Evolutionary conservation across 441 rosid species (phyloP), one percentile per base, ranked within the genome.

Genomic region (Viola pubescens): DNA sequence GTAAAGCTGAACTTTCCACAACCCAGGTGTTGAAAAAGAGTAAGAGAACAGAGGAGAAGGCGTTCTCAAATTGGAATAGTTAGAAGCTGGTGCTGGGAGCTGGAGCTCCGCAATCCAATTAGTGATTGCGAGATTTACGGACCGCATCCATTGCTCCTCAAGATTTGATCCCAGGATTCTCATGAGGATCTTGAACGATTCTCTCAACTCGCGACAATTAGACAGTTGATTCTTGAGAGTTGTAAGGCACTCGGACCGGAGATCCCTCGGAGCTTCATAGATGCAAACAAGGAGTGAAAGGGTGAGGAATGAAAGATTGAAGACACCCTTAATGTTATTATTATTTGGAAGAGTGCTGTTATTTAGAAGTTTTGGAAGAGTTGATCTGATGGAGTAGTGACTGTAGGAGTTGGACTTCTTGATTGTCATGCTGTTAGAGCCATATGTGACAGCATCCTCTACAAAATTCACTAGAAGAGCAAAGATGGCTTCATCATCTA

Each of bases 131-230:
- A 91, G 98, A 61, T 88, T 87, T 8, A 88, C 5, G 0, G 98
- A 81, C 55, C 94, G 73, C 88, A 88, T 88, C 96, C 98, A 88
- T 55, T 79, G 86, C 67, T 85, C 96, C 65, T 88, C 98, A 4
- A 91, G 69, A 59, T 88, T 91, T 1, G 91, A 77, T 12, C 96
- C 96, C 13, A 91, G 61, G 19, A 75, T 75, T 41, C 71, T 76
- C 95, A 88, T 77, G 4, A 91, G 91, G 59, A 59, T 41, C 70
- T 81, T 85, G 4, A 88, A 77, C 0, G 89, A 89, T 40, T 65
- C 73, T 56, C 87, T 77, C 54, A 72, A 62, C 9, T 63, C 19
- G 19, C 19, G 76, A 62, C 68, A 62, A 66, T 66, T 57, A 6
- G 76, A 58, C 48, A 91, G 49, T 34, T 81, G 83, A 55, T 74